A percentile compares a stretch with the other conserved stretches of the same genome.
These are phyloP conservation scores for Alternaria burnsii DNA, from an alignment of 2,329 filamentous ascomycete genomes.

Conservation along the genomic window DNA sequence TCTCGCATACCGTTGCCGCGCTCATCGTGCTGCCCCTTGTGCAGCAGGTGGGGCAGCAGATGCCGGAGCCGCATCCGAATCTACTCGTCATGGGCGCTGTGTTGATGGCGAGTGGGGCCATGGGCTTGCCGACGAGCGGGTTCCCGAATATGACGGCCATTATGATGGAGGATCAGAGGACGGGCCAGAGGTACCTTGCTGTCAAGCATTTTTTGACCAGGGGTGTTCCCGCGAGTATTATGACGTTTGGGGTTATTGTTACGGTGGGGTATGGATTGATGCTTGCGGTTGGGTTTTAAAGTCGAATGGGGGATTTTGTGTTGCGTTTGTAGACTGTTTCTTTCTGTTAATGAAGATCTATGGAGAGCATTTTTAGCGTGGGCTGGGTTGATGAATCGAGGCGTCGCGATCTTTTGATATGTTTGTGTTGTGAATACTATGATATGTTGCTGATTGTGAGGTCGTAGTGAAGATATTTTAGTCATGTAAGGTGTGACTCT, in stretches of 20 bases:
- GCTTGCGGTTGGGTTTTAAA: constrained; percentile 73
- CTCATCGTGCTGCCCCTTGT: constrained; percentile 94
- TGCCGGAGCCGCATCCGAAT: constrained; percentile 91
- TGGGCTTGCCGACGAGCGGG: constrained; percentile 93
- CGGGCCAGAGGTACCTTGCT: constrained; percentile 87
- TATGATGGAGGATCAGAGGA: constrained; percentile 96
- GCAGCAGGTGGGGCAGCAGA: constrained; percentile 80
- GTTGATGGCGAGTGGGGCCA: constrained; percentile 96
- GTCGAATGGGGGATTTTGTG: not conserved
- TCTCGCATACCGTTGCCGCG: constrained; percentile 95
- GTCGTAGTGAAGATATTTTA: not conserved
- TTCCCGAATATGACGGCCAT: constrained; percentile 99
- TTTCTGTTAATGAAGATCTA: not conserved
- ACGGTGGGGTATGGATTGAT: constrained; percentile 92
- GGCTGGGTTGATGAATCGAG: not conserved
- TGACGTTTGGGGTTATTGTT: constrained; percentile 82
- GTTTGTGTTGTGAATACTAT: not conserved
- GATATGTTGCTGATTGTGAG: not conserved
- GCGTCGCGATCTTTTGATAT: not conserved
- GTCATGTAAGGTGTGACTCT: not conserved
- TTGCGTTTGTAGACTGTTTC: not conserved
- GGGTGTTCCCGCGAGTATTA: constrained; percentile 86
- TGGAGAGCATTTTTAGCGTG: not conserved
- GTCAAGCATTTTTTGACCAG: constrained; percentile 95
- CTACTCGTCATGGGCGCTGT: constrained; percentile 94